Conservation (phyloP, 306 rosid species). For the Boehmeria nivea region DNA sequence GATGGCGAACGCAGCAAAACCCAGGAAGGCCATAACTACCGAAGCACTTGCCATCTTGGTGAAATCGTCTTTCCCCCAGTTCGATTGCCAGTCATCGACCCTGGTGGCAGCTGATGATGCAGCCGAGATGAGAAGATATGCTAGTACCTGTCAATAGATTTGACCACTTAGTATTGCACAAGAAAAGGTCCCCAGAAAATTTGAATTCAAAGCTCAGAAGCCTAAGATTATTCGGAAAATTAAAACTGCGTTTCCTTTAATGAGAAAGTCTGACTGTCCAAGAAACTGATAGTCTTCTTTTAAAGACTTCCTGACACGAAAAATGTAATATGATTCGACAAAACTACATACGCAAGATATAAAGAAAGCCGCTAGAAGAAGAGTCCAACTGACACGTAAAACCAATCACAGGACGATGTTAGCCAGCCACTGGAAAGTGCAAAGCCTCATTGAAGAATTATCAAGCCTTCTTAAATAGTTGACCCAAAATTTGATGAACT, state of each 20-base stretch:
- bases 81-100: constrained; percentile 90
- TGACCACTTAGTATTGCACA: constrained; percentile 2
- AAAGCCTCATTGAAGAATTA: too few relatives aligned
- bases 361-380: too few relatives aligned
- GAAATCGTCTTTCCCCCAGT: constrained; percentile 98
- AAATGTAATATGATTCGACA: neutral
- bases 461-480: too few relatives aligned
- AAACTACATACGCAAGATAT: neutral
- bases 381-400: too few relatives aligned
- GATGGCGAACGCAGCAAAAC: constrained; percentile 77
- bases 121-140: constrained; percentile 90
- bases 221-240: neutral
- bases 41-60: constrained; percentile 93
- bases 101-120: constrained; percentile 92
- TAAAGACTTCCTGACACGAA: neutral
- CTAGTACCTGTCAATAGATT: constrained; percentile 49
- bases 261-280: neutral
- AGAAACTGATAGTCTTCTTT: neutral
- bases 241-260: neutral
- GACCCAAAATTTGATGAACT: too few relatives aligned
- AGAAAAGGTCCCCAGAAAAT: neutral
- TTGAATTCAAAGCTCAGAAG: neutral
- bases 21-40: constrained; percentile 72
- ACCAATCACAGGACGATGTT: too few relatives aligned
- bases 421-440: too few relatives aligned